These are phyloP conservation scores for Aegle marmelos DNA, from an alignment of 345 rosid species.

Conservation along the genomic window DNA sequence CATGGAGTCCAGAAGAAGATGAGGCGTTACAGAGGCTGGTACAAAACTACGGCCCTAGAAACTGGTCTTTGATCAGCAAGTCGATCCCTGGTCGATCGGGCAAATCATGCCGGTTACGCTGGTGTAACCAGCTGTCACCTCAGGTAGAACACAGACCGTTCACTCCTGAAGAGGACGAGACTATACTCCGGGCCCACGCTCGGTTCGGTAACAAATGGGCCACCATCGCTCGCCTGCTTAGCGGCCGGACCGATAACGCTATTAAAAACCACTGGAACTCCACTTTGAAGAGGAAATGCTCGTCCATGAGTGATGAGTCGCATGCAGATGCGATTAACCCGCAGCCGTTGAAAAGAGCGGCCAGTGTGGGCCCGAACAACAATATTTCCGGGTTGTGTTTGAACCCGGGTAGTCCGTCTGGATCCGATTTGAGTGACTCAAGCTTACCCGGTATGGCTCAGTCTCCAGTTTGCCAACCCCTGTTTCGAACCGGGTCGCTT, in stretches of 20 bases:
- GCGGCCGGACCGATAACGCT: constrained; percentile 80
- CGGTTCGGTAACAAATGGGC: constrained; percentile 88
- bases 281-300: constrained; percentile 67
- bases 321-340: constrained; percentile 22
- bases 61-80: constrained; percentile 79
- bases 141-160: constrained; percentile 79
- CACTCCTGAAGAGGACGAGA: constrained; percentile 56
- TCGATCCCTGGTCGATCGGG: constrained; percentile 86
- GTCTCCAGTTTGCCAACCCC: constrained; percentile 41
- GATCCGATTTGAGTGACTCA: constrained; percentile 72
- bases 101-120: constrained; percentile 72
- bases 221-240: constrained; percentile 67
- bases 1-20: constrained; percentile 86
- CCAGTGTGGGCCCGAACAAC: constrained; percentile 50
- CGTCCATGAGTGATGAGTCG: constrained; percentile 32
- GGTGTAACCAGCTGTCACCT: constrained; percentile 89
- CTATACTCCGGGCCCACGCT: constrained; percentile 63
- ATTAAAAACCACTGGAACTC: constrained; percentile 88
- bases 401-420: constrained; percentile 61
- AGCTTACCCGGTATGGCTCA: constrained; percentile 38
- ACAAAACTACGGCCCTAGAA: constrained; percentile 60
- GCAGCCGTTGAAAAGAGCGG: constrained; percentile 63
- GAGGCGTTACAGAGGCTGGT: constrained; percentile 62
- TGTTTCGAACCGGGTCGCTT: constrained; percentile 34
- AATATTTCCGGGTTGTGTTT: constrained; percentile 41